Base-by-base conservation (phyloP, 2,329 filamentous ascomycete species). In the Fonsecaea monophora region DNA sequence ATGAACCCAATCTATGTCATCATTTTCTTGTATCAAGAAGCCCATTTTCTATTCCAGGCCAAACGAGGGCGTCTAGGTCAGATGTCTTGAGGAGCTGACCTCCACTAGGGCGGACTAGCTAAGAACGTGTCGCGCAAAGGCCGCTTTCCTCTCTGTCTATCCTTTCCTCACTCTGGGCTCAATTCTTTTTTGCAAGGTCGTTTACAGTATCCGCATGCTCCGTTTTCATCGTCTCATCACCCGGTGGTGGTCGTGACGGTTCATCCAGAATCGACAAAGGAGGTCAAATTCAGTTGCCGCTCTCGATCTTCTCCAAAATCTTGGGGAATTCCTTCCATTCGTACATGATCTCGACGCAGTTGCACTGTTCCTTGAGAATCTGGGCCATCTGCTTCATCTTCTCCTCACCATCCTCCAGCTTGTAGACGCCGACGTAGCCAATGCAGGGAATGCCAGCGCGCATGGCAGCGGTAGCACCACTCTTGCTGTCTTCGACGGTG, bases 401-500 rank as follows among this genome's bases (percentile, higher is more conserved):
- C 79, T 90, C 86, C 62, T 85, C 82, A 79, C 86, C 82, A 78
- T 90, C 86, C 56, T 85, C 84, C 21, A 82, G 80, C 59, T 82
- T 81, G 80, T 96, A 95, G 69, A 90, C 91, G 45, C 93, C 93
- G 32, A 95, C 91, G 78, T 97, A 97, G 65, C 89, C 93, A 74
- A 97, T 88, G 70, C 91, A 88, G 70, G 88, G 90, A 75, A 97
- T 95, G 61, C 88, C 87, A 32, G 93, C 93, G 69, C 91, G 86
- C 75, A 89, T 89, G 68, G 89, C 90, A 72, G 91, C 92, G 67
- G 91, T 87, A 58, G 92, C 91, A 71, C 93, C 93, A 74, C 90
- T 93, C 86, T 92, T 92, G 84, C 89, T 92, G 83, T 97, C 93
- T 84, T 97, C 94, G 68, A 97, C 87, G 30, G 93, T 91, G 45